Evolutionary conservation across 805 yeast genomes (phyloP).

Genomic region (Ogataea sp.): DNA sequence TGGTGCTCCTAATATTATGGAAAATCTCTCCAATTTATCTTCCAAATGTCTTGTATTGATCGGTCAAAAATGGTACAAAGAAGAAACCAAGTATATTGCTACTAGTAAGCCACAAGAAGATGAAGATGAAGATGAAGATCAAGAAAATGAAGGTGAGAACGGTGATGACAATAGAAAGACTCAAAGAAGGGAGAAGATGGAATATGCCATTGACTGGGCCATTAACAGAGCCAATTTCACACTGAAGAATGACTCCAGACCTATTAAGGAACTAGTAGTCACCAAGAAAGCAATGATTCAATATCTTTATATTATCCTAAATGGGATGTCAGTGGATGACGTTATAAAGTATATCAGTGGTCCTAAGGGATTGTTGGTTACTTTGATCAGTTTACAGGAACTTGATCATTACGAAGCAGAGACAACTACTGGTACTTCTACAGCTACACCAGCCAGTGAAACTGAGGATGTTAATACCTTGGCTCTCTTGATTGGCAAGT

Average conservation of each 20-base stretch:
- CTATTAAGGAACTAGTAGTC: constrained; percentile 39
- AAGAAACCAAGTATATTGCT: constrained; percentile 28
- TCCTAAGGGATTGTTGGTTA: constrained; percentile 14
- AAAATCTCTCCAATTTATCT: constrained; percentile 52
- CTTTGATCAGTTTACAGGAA: constrained; percentile 26
- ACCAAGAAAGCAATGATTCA: constrained; percentile 68
- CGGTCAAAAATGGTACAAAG: constrained; percentile 51
- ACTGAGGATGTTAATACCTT: constrained; percentile 34
- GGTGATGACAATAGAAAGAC: constrained; percentile 1
- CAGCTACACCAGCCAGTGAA: no score
- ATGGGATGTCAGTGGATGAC: not conserved
- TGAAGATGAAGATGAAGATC: constrained; percentile 17
- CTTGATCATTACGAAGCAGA: constrained; percentile 10
- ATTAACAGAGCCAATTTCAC: constrained; percentile 53
- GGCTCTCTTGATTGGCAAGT: constrained; percentile 39
- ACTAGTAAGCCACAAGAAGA: constrained; percentile 5
- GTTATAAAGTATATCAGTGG: not conserved
- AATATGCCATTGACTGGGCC: constrained; percentile 49
- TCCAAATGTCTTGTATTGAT: constrained; percentile 60
- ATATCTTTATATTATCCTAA: constrained; percentile 28
- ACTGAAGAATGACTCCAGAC: constrained; percentile 55
- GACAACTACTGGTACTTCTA: constrained; percentile 4
- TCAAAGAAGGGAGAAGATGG: constrained; percentile 12
- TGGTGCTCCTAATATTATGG: constrained; percentile 67
- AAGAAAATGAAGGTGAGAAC: constrained; percentile 18